phyloP scores from a whole-genome alignment of 1,284 basidiomycete species.

The Mycena sp. region DNA sequence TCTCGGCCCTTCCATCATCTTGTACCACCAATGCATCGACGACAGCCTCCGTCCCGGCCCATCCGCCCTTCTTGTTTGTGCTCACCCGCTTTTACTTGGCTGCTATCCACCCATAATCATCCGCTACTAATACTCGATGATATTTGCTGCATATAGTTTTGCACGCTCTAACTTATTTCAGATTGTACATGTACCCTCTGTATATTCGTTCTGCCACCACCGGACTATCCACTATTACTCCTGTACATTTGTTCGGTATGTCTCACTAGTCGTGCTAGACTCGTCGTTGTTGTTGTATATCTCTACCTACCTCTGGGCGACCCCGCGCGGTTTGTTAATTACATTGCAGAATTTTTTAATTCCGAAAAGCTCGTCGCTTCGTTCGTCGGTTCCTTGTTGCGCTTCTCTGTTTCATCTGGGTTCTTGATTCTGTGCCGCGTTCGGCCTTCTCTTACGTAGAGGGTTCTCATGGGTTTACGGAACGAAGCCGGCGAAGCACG shows the following conservation, averaged over 20 bases:
- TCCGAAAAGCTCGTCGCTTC: not conserved
- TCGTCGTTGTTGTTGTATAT: conserved; percentile 19
- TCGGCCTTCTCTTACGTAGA: conserved; percentile 24
- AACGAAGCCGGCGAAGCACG: conserved; percentile 2
- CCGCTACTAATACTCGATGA: conserved; percentile 1
- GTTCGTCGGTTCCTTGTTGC: conserved; percentile 2
- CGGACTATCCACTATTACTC: conserved; percentile 4
- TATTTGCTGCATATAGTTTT: conserved; percentile 20
- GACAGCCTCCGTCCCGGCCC: not conserved
- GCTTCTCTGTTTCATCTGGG: not conserved
- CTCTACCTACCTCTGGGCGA: not conserved
- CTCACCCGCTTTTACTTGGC: not conserved
- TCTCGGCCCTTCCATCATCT: not conserved
- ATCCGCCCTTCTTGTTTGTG: conserved; percentile 16
- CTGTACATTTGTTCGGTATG: conserved; percentile 22
- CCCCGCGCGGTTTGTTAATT: conserved; percentile 16
- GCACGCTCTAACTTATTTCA: conserved; percentile 27
- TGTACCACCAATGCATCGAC: not conserved
- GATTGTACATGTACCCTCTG: conserved; percentile 30
- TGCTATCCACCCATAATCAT: conserved; percentile 7
- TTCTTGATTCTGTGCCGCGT: conserved; percentile 16
- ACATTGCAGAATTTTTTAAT: conserved; percentile 13
- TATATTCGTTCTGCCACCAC: conserved; percentile 25
- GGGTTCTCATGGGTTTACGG: conserved; percentile 7
- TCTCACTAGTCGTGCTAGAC: not conserved